Evolutionary conservation across 257 asterid species (phyloP).

Genomic region (Scutellaria galericulata): DNA sequence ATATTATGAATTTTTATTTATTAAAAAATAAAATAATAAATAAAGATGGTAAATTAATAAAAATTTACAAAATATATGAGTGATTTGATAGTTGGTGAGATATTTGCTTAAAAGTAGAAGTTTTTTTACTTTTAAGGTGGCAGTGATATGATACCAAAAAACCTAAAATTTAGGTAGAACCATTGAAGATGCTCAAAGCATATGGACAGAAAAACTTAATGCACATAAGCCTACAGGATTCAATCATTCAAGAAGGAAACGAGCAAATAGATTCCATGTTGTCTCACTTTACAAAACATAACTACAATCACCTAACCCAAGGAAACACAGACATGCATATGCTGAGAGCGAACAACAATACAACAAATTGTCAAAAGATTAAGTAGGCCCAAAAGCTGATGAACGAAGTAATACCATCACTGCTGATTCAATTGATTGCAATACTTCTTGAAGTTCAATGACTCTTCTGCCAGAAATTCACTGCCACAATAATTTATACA

Average conservation of each 20-base stretch:
- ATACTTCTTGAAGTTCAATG: slow-evolving; percentile 83
- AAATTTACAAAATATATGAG: too few species aligned
- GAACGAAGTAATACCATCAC: slow-evolving; percentile 13
- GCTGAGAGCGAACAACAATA: neutral
- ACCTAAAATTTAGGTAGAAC: neutral
- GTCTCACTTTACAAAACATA: slow-evolving; percentile 32
- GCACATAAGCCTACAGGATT: neutral
- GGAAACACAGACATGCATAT: neutral
- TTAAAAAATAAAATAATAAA: too few species aligned
- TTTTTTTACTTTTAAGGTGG: too few species aligned
- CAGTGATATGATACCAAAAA: neutral
- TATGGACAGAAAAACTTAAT: slow-evolving; percentile 11
- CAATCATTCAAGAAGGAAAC: neutral
- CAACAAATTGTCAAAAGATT: neutral
- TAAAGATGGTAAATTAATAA: too few species aligned
- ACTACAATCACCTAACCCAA: neutral
- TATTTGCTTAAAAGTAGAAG: too few species aligned
- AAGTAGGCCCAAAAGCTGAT: neutral
- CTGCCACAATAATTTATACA: slow-evolving; percentile 45
- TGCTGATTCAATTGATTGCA: slow-evolving; percentile 66
- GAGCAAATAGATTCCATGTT: neutral
- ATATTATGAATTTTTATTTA: too few species aligned
- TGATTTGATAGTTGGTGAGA: too few species aligned
- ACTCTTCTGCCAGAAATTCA: slow-evolving; percentile 75
- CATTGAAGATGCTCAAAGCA: neutral